Evolutionary conservation across 1,139 yeast genomes (phyloP), one percentile per base, ranked within the genome.

Genomic region (Spathaspora sp.): DNA sequence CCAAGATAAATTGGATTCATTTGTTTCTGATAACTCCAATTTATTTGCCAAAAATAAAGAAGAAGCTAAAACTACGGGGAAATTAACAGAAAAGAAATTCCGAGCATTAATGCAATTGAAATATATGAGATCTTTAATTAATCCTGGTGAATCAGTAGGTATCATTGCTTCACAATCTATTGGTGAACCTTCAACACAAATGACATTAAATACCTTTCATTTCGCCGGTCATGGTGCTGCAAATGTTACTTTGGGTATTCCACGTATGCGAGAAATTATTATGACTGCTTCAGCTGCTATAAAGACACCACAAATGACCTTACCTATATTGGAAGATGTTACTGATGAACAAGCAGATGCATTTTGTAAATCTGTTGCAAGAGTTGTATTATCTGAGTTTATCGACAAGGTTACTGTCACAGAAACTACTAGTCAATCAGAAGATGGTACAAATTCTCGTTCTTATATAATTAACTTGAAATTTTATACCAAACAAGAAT

Each of bases 141-240:
- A 90, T 60, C 98, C 99, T 9, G 99, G 99, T 64, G 99, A 95
- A 69, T 84, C 97, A 43, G 99, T 95, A 48, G 99, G 99, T 70
- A 91, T 95, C 62, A 87, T 95, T 70, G 99, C 99, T 8, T 88
- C 98, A 37, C 98, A 95, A 72, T 91, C 98, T 47, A 86, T 95
- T 65, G 99, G 99, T 72, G 99, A 95, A 71, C 99, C 99, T 44
- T 90, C 98, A 4, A 95, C 99, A 6, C 99, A 95, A 75, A 95
- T 95, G 99, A 95, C 99, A 17, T 81, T 95, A 63, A 95, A 95
- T 69, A 95, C 99, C 46, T 95, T 95, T 95, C 99, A 95, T 76
- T 95, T 95, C 63, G 99, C 99, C 58, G 99, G 99, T 67, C 99
- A 95, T 74, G 99, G 99, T 82, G 99, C 99, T 49, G 99, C 99